Evolutionary conservation across 2,329 filamentous ascomycete genomes (phyloP).

Genomic region (Blastomyces percursus): DNA sequence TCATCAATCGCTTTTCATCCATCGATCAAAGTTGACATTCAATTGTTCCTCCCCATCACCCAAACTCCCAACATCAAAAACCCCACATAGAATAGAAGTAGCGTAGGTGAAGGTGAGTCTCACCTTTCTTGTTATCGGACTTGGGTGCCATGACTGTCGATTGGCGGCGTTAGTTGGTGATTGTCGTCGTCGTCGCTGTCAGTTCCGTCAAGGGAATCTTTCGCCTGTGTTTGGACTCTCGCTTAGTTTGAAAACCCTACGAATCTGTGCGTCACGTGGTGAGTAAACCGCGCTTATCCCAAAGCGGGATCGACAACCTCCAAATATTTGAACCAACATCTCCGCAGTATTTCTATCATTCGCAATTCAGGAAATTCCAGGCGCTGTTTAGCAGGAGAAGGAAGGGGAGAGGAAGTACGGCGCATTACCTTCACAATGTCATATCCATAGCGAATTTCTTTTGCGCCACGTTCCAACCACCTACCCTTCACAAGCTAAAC

Average conservation of each 20-base stretch:
- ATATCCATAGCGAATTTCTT: neutral
- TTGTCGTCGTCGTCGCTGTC: slow-evolving; percentile 22
- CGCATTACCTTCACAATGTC: neutral
- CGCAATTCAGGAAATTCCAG: neutral
- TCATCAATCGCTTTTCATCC: neutral
- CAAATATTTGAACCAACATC: no score
- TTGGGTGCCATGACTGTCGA: slow-evolving; percentile 40
- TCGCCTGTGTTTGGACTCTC: slow-evolving; percentile 4
- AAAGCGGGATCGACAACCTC: neutral
- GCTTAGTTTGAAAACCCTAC: slow-evolving; percentile 17
- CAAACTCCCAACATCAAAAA: neutral
- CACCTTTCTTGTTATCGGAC: slow-evolving; percentile 38
- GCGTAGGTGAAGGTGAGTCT: slow-evolving; percentile 9
- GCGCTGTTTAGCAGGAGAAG: neutral
- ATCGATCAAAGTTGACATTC: neutral
- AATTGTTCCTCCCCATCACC: neutral
- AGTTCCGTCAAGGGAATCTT: neutral
- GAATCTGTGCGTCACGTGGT: slow-evolving; percentile 15
- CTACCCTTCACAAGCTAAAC: neutral
- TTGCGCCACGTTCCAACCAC: neutral
- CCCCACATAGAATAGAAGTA: neutral
- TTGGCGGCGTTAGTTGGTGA: slow-evolving; percentile 32
- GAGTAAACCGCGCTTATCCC: slow-evolving; percentile 8
- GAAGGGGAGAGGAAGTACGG: neutral
- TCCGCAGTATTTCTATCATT: neutral